Conservation (phyloP, 345 rosid genomes). For the Gossypium herbaceum region DNA sequence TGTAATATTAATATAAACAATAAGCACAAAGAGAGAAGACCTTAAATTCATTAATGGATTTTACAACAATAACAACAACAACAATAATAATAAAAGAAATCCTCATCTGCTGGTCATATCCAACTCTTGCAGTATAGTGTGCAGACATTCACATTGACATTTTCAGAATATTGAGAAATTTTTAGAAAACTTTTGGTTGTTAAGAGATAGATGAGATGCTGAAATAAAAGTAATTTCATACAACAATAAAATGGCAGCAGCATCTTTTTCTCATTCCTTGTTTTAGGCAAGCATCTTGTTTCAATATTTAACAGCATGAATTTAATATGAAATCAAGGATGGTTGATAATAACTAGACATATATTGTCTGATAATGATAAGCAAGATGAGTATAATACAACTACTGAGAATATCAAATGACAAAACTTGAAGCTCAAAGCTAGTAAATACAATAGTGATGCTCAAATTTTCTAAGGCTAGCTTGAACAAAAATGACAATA, state of each 20-base stretch:
- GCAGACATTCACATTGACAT: not conserved
- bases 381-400: not conserved
- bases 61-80: not conserved
- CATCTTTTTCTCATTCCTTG: conserved; percentile 10
- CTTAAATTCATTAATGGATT: not conserved
- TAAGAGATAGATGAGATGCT: not conserved
- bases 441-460: not conserved
- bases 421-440: not conserved
- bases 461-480: conserved; percentile 12
- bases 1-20: not conserved
- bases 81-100: too few relatives aligned
- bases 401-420: not conserved
- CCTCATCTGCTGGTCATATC: not conserved
- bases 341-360: not conserved
- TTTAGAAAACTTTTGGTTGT: not conserved
- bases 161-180: not conserved
- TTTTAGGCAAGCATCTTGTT: conserved; percentile 4
- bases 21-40: not conserved
- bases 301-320: not conserved
- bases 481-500: not conserved
- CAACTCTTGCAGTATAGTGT: conserved; percentile 7
- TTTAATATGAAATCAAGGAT: not conserved
- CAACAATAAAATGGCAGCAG: not conserved
- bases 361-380: not conserved
- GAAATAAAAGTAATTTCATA: not conserved